These are phyloP conservation scores for Fraxinus angustifolia DNA, from an alignment of 305 asterid species.

Conservation along the genomic window DNA sequence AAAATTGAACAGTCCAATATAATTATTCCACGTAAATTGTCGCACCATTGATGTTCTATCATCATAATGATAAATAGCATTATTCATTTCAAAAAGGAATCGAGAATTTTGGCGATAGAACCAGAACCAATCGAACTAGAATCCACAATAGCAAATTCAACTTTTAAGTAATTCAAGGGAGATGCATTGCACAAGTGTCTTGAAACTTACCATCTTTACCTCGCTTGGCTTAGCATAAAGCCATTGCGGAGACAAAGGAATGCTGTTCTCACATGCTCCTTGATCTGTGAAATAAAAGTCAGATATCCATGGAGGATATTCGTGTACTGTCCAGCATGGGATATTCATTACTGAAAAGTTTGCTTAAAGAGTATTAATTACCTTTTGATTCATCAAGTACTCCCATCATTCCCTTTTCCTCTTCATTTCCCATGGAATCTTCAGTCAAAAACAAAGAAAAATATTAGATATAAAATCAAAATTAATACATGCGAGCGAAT, in stretches of 20 bases:
- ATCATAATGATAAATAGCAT: neutral
- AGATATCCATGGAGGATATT: slow-evolving; percentile 5
- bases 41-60: neutral
- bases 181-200: neutral
- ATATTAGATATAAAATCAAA: neutral
- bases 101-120: neutral
- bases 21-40: neutral
- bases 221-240: slow-evolving; percentile 81
- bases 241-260: slow-evolving; percentile 99
- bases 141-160: neutral
- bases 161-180: neutral
- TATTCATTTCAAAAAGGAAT: neutral
- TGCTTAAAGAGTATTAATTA: slow-evolving; percentile 24
- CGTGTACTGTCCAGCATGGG: slow-evolving; percentile 4
- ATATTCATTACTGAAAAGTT: slow-evolving; percentile 9
- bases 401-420: slow-evolving; percentile 58
- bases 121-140: slow-evolving; percentile 4
- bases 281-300: slow-evolving; percentile 54
- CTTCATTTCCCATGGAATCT: slow-evolving; percentile 65
- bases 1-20: neutral
- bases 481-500: neutral
- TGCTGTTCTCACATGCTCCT: slow-evolving; percentile 58
- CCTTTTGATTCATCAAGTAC: slow-evolving; percentile 74
- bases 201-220: slow-evolving; percentile 53
- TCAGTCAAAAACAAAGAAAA: slow-evolving; percentile 19